Conservation (phyloP, 2,329 filamentous ascomycete genomes). For the Drechslerella dactyloides region DNA sequence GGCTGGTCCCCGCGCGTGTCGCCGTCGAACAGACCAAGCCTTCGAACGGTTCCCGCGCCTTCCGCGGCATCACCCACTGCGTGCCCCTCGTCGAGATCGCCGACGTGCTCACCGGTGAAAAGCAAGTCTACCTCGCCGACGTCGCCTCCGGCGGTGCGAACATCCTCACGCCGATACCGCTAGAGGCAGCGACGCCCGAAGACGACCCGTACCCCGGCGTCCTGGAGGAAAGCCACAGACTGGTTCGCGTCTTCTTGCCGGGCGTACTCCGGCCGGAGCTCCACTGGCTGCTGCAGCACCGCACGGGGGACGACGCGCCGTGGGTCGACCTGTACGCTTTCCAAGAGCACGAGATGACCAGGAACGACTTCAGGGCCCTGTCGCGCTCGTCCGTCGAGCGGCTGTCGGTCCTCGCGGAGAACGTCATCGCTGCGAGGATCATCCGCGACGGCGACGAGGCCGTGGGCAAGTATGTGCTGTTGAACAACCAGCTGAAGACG, state of each 20-base stretch:
- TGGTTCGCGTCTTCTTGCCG: slow-evolving; percentile 27
- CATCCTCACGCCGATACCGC: slow-evolving; percentile 21
- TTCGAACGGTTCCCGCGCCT: slow-evolving; percentile 14
- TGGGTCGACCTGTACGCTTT: slow-evolving; percentile 45
- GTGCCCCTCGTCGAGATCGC: slow-evolving; percentile 34
- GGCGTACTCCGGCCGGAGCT: slow-evolving; percentile 19
- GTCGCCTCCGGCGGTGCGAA: slow-evolving; percentile 17
- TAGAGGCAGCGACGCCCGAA: slow-evolving; percentile 14
- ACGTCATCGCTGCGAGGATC: slow-evolving; percentile 27
- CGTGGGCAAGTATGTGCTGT: slow-evolving; percentile 30
- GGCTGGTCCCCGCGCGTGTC: slow-evolving; percentile 27
- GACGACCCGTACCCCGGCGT: slow-evolving; percentile 7
- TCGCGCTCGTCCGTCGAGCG: slow-evolving; percentile 25
- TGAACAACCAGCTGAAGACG: slow-evolving; percentile 21
- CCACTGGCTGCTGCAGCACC: slow-evolving; percentile 29
- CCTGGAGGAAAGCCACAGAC: slow-evolving; percentile 17
- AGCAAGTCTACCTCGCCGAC: slow-evolving; percentile 22
- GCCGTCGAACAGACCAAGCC: slow-evolving; percentile 2
- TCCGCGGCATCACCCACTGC: slow-evolving; percentile 27
- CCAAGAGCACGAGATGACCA: slow-evolving; percentile 28
- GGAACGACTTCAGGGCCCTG: slow-evolving; percentile 31
- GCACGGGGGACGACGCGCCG: neutral
- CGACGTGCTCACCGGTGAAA: slow-evolving; percentile 6
- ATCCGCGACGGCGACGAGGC: slow-evolving; percentile 25
- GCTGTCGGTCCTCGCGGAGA: slow-evolving; percentile 22